phyloP scores from a whole-genome alignment of 306 rosid species.

The Fragaria vesca region DNA sequence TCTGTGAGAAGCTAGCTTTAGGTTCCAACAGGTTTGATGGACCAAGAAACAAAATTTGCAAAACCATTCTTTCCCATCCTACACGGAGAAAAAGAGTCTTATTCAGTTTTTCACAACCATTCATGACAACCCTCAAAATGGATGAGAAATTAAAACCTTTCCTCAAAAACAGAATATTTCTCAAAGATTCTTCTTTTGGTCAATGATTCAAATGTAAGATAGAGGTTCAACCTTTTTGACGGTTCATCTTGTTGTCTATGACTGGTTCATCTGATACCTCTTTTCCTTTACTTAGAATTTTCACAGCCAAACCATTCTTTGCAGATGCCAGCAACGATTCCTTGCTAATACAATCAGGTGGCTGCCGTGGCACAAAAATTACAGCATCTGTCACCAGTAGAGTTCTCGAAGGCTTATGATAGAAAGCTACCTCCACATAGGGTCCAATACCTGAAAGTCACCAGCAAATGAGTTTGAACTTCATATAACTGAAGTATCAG shows the following conservation, averaged over 20 bases:
- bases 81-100: conserved; percentile 26
- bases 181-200: neutral
- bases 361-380: conserved; percentile 84
- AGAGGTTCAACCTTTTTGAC: conserved; percentile 65
- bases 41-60: conserved; percentile 94
- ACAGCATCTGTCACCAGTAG: conserved; percentile 91
- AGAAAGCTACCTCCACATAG: conserved; percentile 94
- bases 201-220: neutral
- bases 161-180: neutral
- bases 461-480: conserved; percentile 34
- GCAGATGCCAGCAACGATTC: conserved; percentile 92
- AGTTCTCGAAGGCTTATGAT: conserved; percentile 83
- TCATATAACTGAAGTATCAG: neutral
- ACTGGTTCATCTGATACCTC: conserved; percentile 80
- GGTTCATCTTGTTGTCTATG: conserved; percentile 64
- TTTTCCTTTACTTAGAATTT: conserved; percentile 82
- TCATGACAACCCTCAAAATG: neutral
- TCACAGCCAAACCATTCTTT: conserved; percentile 87
- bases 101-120: neutral
- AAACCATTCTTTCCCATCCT: conserved; percentile 99
- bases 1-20: conserved; percentile 76
- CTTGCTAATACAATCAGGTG: conserved; percentile 85
- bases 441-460: conserved; percentile 82
- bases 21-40: conserved; percentile 95
- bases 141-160: neutral